Percentiles rank a stretch among this genome's conserved stretches.
Conservation (phyloP, 2,329 filamentous ascomycete genomes). For the Trichoderma cornu-damae region DNA sequence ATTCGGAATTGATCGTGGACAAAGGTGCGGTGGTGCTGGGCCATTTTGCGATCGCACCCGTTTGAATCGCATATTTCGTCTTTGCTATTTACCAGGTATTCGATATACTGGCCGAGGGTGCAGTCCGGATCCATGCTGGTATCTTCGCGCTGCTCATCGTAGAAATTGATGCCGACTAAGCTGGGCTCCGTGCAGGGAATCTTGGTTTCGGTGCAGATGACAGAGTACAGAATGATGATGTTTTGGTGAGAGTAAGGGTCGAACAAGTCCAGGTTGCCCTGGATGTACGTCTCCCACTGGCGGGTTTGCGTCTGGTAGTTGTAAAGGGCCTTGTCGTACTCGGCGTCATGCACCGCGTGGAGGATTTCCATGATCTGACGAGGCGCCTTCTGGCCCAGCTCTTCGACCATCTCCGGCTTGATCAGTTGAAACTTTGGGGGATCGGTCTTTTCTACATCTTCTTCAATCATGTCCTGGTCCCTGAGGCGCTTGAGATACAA, state of each 20-base stretch:
- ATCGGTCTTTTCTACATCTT: slow-evolving; percentile 56
- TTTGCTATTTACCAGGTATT: slow-evolving; percentile 75
- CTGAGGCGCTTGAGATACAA: slow-evolving; percentile 76
- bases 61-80: slow-evolving; percentile 74
- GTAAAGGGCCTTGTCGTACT: slow-evolving; percentile 91
- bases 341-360: slow-evolving; percentile 90
- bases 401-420: slow-evolving; percentile 90
- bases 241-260: slow-evolving; percentile 95
- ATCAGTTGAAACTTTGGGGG: slow-evolving; percentile 81
- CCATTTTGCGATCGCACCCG: slow-evolving; percentile 82
- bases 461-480: slow-evolving; percentile 63
- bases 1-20: slow-evolving; percentile 94
- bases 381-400: slow-evolving; percentile 71
- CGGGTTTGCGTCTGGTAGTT: slow-evolving; percentile 91
- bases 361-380: slow-evolving; percentile 88
- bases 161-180: slow-evolving; percentile 85
- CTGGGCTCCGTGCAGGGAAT: slow-evolving; percentile 90
- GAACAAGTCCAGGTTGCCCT: slow-evolving; percentile 82
- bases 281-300: slow-evolving; percentile 93
- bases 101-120: slow-evolving; percentile 90
- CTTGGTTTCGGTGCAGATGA: slow-evolving; percentile 88
- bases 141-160: slow-evolving; percentile 81
- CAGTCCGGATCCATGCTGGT: slow-evolving; percentile 74
- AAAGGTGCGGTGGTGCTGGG: slow-evolving; percentile 91
- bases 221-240: slow-evolving; percentile 88